These are phyloP conservation scores for Acacia melanoxylon DNA, from an alignment of 306 rosid species.

Conservation along the genomic window DNA sequence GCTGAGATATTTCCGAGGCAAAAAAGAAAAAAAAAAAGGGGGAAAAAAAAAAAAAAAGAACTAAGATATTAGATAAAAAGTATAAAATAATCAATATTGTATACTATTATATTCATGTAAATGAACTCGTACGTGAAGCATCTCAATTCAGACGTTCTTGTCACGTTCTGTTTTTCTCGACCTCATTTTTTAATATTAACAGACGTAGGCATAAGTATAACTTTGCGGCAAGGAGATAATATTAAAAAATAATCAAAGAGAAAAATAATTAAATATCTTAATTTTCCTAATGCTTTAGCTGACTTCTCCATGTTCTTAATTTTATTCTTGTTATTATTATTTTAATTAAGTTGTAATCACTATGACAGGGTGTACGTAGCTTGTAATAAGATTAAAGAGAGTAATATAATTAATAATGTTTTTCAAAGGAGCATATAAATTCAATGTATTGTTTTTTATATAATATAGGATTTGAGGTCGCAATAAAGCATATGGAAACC, in stretches of 20 bases:
- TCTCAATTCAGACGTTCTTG: slow-evolving; percentile 24
- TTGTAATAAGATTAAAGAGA: background rate
- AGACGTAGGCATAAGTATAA: background rate
- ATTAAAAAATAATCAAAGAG: background rate
- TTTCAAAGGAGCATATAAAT: background rate
- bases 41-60: too few species aligned
- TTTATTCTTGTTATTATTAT: background rate
- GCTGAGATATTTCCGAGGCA: too few species aligned
- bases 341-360: background rate
- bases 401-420: background rate
- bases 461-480: background rate
- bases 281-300: background rate
- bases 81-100: slow-evolving; percentile 12
- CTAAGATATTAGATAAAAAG: background rate
- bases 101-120: background rate
- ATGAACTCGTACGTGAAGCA: background rate
- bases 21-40: too few species aligned
- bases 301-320: background rate
- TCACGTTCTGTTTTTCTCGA: slow-evolving; percentile 20
- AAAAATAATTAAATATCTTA: background rate
- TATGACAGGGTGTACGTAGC: background rate
- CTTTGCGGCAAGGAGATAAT: background rate
- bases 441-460: background rate
- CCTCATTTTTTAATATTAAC: background rate
- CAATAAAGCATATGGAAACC: background rate